Evolutionary conservation across 2,329 filamentous ascomycete species (phyloP).

Genomic region (Aspergillus latus): DNA sequence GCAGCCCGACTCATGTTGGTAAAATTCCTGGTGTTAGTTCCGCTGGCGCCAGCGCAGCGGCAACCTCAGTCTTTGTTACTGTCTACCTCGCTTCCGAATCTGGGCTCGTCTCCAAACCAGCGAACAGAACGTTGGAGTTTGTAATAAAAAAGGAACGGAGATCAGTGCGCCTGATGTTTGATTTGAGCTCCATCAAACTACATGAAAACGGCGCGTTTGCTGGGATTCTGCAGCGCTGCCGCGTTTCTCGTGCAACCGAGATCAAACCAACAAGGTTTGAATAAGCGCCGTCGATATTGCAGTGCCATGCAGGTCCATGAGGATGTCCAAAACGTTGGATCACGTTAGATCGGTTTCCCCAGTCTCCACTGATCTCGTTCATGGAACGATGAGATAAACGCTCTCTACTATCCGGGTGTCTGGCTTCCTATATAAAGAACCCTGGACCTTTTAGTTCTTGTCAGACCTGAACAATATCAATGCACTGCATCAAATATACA

Average conservation of each 20-base stretch:
- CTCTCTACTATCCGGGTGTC: not conserved
- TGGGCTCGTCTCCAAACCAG: not conserved
- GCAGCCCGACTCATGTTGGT: not conserved
- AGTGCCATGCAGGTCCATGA: slow-evolving; percentile 5
- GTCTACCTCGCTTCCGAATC: slow-evolving; percentile 12
- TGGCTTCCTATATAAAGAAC: not conserved
- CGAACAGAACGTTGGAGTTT: not conserved
- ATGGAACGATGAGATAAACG: not conserved
- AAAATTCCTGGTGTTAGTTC: slow-evolving; percentile 6
- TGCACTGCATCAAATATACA: not conserved
- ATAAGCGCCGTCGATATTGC: slow-evolving; percentile 16
- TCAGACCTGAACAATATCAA: not conserved
- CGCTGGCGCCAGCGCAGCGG: slow-evolving; percentile 7
- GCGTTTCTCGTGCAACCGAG: not conserved
- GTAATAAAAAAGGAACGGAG: not conserved
- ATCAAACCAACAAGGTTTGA: slow-evolving; percentile 16
- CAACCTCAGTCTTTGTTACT: slow-evolving; percentile 1
- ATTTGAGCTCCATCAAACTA: not conserved
- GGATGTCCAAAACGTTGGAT: not conserved
- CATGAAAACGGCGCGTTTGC: not conserved
- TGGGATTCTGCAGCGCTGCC: not conserved
- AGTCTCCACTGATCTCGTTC: not conserved
- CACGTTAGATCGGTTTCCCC: not conserved
- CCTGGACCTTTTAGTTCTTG: not conserved
- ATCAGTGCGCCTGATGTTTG: not conserved